Evolutionary conservation across 2,329 filamentous ascomycete genomes (phyloP), one percentile per base, ranked within the genome.

Genomic region (Xylaria sp.): DNA sequence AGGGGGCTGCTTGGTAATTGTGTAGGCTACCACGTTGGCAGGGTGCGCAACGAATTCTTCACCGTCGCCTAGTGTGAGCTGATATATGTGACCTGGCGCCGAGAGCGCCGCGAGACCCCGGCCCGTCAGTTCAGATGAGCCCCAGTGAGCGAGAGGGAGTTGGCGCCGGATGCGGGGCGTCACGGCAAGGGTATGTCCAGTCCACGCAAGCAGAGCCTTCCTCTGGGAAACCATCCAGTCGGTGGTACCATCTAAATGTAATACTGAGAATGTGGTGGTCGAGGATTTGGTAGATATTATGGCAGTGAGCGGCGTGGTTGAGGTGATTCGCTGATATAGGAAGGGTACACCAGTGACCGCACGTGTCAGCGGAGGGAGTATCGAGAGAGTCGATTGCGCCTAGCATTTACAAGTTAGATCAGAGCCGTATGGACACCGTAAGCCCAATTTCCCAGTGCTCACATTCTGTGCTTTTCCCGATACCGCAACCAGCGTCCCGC

Each of bases 141-240:
- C 96, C 95, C 95, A 98, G 77, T 97, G 91, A 53, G 93, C 90
- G 60, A 97, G 77, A 65, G 92, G 90, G 77, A 97, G 86, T 71
- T 87, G 87, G 50, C 86, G 86, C 74, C 94, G 94, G 72, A 97
- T 84, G 55, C 89, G 90, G 2, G 94, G 93, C 41, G 89, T 90
- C 52, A 96, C 86, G 18, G 85, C 84, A 63, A 99, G 84, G 0
- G 93, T 94, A 78, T 97, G 93, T 32, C 96, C 96, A 0, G 95
- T 97, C 96, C 96, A 99, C 63, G 96, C 96, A n/a, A 98, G 85
- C 61, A 99, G 85, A 1, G 94, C 94, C 72, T 93, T 91, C 70
- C 93, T 88, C 78, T 98, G 94, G 7, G 93, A 88, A 9, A 99
- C 84, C 84, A 97, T 93, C 95, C 96, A 99, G 81, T 99, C 96